phyloP scores from a whole-genome alignment of 1,284 basidiomycete species.

The Marasmius fiardii region DNA sequence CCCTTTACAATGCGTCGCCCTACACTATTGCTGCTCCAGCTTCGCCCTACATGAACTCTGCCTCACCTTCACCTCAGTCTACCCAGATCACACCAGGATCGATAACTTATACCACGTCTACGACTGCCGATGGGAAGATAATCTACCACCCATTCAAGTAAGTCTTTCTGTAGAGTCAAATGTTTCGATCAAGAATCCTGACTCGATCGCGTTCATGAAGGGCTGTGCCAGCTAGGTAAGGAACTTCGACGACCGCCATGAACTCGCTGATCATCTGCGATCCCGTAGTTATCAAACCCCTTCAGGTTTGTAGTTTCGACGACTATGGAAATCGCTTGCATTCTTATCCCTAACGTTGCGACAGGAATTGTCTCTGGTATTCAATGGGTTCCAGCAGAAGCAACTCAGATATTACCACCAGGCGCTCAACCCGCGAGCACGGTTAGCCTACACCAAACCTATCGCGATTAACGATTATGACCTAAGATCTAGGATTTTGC shows the following conservation, averaged over 20 bases:
- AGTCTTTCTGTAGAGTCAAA: constrained; percentile 19
- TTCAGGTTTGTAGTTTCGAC: constrained; percentile 37
- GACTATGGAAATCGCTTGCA: not conserved
- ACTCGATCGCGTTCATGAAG: constrained; percentile 32
- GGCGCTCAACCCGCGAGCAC: constrained; percentile 57
- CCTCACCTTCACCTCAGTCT: constrained; percentile 6
- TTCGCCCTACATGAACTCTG: not conserved
- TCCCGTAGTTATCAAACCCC: constrained; percentile 62
- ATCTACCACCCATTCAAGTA: constrained; percentile 72
- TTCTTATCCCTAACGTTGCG: not conserved
- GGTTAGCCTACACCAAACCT: constrained; percentile 30
- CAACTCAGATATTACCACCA: constrained; percentile 53
- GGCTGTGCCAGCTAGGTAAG: constrained; percentile 65
- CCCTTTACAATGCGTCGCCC: not conserved
- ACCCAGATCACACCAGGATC: constrained; percentile 46
- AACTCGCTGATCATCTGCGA: constrained; percentile 22
- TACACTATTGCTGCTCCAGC: constrained; percentile 5
- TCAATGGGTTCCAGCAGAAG: constrained; percentile 32
- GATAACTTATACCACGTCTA: constrained; percentile 66
- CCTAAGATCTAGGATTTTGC: constrained; percentile 47
- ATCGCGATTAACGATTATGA: constrained; percentile 11
- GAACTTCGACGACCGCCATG: constrained; percentile 5
- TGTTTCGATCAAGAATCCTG: not conserved
- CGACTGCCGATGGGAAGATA: constrained; percentile 52
- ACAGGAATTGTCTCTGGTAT: constrained; percentile 14